A percentile compares a stretch with the other conserved stretches of the same genome.
These are phyloP conservation scores for Acacia pycnantha DNA, from an alignment of 331 rosid genomes.

Conservation along the genomic window DNA sequence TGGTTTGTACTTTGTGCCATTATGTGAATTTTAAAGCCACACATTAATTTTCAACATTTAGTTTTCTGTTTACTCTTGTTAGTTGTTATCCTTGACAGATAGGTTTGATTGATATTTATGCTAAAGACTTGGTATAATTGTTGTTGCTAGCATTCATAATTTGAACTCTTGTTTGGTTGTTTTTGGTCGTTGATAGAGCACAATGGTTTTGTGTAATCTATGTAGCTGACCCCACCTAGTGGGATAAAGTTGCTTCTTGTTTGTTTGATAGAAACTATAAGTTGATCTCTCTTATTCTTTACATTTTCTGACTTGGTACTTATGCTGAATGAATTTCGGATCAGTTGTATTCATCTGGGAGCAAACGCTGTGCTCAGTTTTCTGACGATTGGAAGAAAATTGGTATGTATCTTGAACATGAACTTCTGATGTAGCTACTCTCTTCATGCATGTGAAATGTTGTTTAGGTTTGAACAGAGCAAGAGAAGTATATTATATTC, in stretches of 20 bases:
- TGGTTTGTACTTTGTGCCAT: slow-evolving; percentile 1
- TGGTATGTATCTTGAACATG: slow-evolving; percentile 48
- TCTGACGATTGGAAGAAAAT: slow-evolving; percentile 68
- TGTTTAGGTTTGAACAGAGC: not conserved
- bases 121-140: not conserved
- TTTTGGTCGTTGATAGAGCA: not conserved
- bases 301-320: slow-evolving; percentile 17
- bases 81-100: slow-evolving; percentile 10
- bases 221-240: not conserved
- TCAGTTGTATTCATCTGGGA: slow-evolving; percentile 81
- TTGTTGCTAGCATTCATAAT: slow-evolving; percentile 2
- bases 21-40: slow-evolving; percentile 15
- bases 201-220: not conserved
- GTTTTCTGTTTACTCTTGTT: not conserved
- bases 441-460: slow-evolving; percentile 10
- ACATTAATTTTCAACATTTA: not conserved
- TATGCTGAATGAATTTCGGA: slow-evolving; percentile 33
- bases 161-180: not conserved
- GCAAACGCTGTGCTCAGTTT: slow-evolving; percentile 67
- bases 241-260: not conserved
- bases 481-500: not conserved
- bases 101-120: slow-evolving; percentile 21
- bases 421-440: not conserved
- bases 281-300: not conserved
- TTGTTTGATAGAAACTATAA: not conserved